Percentiles rank a stretch among this genome's conserved stretches.
Conservation (phyloP, 2,329 filamentous ascomycete species). For the Scortechinia acanthostroma region DNA sequence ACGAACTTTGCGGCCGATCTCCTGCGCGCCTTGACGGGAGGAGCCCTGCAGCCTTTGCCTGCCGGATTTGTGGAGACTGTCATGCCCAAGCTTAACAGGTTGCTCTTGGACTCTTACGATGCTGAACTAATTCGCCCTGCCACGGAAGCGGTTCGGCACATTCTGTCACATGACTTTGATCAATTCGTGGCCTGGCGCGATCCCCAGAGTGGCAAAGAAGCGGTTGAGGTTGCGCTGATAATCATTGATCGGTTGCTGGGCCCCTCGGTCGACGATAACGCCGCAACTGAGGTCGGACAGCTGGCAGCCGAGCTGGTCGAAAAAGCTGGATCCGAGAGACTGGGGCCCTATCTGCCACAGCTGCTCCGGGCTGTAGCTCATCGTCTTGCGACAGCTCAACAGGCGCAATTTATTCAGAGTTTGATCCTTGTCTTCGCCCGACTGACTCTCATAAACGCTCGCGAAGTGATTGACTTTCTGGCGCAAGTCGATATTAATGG, state of each 20-base stretch:
- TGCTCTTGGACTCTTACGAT: constrained; percentile 78
- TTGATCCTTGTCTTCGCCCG: constrained; percentile 91
- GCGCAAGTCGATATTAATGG: constrained; percentile 74
- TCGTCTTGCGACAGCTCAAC: constrained; percentile 73
- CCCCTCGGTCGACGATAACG: constrained; percentile 79
- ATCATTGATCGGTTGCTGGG: constrained; percentile 88
- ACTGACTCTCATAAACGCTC: constrained; percentile 75
- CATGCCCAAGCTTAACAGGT: constrained; percentile 77
- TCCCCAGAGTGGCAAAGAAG: constrained; percentile 64
- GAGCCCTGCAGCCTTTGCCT: constrained; percentile 79
- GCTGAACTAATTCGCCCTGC: constrained; percentile 82
- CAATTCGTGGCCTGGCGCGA: constrained; percentile 86
- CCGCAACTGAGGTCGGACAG: constrained; percentile 90
- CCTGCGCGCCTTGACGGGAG: constrained; percentile 71
- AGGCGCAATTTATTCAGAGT: constrained; percentile 88
- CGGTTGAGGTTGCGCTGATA: constrained; percentile 79
- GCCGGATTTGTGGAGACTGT: constrained; percentile 77
- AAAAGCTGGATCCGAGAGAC: constrained; percentile 82
- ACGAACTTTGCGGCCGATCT: constrained; percentile 82
- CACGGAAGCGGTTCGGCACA: constrained; percentile 79
- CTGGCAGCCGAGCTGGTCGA: constrained; percentile 91
- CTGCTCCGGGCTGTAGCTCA: constrained; percentile 83
- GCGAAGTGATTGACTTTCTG: constrained; percentile 87
- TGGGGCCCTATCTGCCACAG: constrained; percentile 84
- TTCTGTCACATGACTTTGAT: constrained; percentile 80